Evolutionary conservation across 805 yeast species (phyloP), one percentile per base, ranked within the genome.

Genomic region (Candida maris): DNA sequence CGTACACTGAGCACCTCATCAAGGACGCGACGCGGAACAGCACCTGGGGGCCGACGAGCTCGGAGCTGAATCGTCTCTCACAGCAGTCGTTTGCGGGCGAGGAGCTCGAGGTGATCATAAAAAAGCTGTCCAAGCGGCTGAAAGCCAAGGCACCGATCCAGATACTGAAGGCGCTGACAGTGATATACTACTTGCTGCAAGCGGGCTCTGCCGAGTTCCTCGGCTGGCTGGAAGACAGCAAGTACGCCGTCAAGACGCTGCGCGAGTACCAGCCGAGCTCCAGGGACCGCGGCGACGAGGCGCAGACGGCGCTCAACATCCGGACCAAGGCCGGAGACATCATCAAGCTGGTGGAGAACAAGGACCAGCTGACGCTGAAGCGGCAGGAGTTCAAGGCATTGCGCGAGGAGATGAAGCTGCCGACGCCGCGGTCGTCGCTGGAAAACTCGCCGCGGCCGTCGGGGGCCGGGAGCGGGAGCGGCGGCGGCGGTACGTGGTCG

Each of bases 151-250:
- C 63, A 31, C 61, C 72, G 47, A 46, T 66, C 7, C 66, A 61
- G 21, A 49, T 75, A 0, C 48, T 75, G 35, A 79, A 78, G 50
- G 66, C 76, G 2, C 52, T 77, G 13, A 73, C 83, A 0, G 67
- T 79, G 10, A 59, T 76, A 3, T 62, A 71, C 21, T 77, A 73
- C 41, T 48, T 76, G 22, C 44, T 77, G 14, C 70, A 76, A 39
- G 71, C 75, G 25, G 84, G 84, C 0, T 73, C 81, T 0, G 53
- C 51, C 19, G 72, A 64, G 13, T 77, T 76, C 51, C 60, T 70
- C 9, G 43, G 56, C 4, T 77, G 81, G 78, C 45, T 68, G 39
- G 61, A 62, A 36, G 57, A 67, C 26, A 70, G 69, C 48, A 57
- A 53, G 40, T 70, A 52, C 25, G 25, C 50, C 1, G 30, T 65